Conservation (phyloP, 1,139 yeast genomes). For the Yamadazyma atmosphaerica region DNA sequence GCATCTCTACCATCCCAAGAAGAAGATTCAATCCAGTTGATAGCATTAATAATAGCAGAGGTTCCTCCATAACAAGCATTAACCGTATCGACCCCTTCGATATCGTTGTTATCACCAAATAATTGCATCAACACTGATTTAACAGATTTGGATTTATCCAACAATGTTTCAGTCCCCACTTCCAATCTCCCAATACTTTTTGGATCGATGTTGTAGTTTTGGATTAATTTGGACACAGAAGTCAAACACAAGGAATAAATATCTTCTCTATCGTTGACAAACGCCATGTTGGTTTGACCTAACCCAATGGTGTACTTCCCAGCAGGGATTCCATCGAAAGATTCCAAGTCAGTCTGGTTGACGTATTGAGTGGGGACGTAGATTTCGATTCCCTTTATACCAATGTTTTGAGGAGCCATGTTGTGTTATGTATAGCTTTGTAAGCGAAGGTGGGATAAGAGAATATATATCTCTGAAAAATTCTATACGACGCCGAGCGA, state of each 20-base stretch:
- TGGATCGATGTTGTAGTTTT: conserved; percentile 81
- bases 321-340: conserved; percentile 78
- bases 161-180: conserved; percentile 96
- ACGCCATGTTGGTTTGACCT: conserved; percentile 98
- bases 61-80: conserved; percentile 99
- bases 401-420: conserved; percentile 58
- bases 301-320: conserved; percentile 98
- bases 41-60: conserved; percentile 86
- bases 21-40: conserved; percentile 95
- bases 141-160: conserved; percentile 96
- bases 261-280: conserved; percentile 96
- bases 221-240: conserved; percentile 71
- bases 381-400: conserved; percentile 93
- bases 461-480: neutral
- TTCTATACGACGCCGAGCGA: neutral
- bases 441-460: neutral
- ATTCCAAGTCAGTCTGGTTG: conserved; percentile 85
- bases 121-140: conserved; percentile 95
- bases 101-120: conserved; percentile 82
- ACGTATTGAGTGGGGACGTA: conserved; percentile 86
- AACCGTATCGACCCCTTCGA: conserved; percentile 94
- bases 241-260: conserved; percentile 91
- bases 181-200: conserved; percentile 88
- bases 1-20: conserved; percentile 99
- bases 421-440: no score